A percentile compares a stretch with the other conserved stretches of the same genome.
phyloP scores from a whole-genome alignment of 495 filamentous ascomycete genomes.

The Trichoderma parareesei region DNA sequence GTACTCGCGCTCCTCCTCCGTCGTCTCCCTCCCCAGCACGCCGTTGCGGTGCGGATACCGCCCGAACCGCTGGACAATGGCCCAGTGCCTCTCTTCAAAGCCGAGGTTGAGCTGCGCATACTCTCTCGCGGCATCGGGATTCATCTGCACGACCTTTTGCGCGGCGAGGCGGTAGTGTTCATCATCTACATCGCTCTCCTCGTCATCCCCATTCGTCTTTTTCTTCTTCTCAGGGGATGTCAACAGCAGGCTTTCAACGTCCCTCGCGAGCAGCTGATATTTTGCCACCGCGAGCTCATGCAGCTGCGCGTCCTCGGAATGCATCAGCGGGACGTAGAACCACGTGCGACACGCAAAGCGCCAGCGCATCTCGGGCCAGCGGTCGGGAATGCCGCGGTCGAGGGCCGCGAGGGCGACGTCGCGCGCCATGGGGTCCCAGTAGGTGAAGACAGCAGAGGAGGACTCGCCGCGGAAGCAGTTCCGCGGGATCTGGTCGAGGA shows the following conservation, averaged over 20 bases:
- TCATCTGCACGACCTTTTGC: constrained; percentile 15
- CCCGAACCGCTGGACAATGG: constrained; percentile 22
- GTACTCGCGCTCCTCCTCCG: constrained; percentile 21
- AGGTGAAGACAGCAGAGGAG: constrained; percentile 15
- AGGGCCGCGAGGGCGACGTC: constrained; percentile 14
- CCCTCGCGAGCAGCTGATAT: constrained; percentile 10
- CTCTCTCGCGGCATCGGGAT: neutral
- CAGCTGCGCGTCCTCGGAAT: constrained; percentile 16
- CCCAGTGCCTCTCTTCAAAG: constrained; percentile 13
- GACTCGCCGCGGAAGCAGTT: constrained; percentile 17
- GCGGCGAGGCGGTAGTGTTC: constrained; percentile 16
- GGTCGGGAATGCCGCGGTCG: constrained; percentile 12
- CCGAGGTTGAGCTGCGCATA: neutral
- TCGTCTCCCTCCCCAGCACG: constrained; percentile 20
- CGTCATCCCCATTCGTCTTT: neutral
- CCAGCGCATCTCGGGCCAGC: constrained; percentile 14
- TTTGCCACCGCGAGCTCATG: constrained; percentile 15
- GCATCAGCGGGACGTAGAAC: constrained; percentile 21
- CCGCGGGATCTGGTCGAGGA: constrained; percentile 20
- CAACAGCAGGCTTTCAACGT: constrained; percentile 11
- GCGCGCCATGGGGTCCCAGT: constrained; percentile 16
- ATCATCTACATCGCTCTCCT: constrained; percentile 8
- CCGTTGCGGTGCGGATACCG: constrained; percentile 27
- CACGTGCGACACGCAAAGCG: constrained; percentile 14
- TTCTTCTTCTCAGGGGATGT: neutral